Base-by-base conservation (phyloP, 139 green algal species). In the Ettlia oleoabundans region DNA sequence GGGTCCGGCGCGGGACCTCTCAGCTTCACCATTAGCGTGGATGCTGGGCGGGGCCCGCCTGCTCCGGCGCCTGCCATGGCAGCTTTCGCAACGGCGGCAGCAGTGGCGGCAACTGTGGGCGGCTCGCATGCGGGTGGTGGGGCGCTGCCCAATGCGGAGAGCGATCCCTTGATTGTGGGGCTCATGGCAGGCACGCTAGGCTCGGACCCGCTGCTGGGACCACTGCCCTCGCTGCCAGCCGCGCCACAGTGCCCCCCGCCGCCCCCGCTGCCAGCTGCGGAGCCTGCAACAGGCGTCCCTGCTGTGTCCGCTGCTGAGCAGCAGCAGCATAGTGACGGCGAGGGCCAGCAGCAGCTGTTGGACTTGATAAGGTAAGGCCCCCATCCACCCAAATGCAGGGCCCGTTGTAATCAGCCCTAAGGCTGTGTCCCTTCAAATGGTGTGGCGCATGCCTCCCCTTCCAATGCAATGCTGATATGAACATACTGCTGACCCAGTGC, bases 21-120 rank as follows among this genome's bases (percentile, higher is more conserved):
- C 32, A 68, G 30, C 32, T 82, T 82, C 47, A 65, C 47, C 42
- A 82, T 82, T 33, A 68, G 22, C 9, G 77, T 82, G 51, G 77
- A 82, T 18, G 77, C 77, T 2, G 77, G 77, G 64, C 42, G 77
- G 18, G 33, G n/a, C 58, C 63, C 65, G 8, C 63, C 77, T 7
- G 64, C 77, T 9, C 21, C 65, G 1, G 47, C 30, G 13, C 15
- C 52, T 6, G 51, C 73, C 6, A n/a, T 80, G 73, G 73, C 73
- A 4, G 73, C 73, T 2, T 80, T 67, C 68, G 73, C 73, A 5
- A 35, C 73, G 28, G 47, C 35, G 52, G 72, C 51, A 32, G 73
- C 73, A 26, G 32, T 1, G 51, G 72, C 30, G 15, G 63, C 63
- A 70, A 24, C 47, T n/a, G n/a, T n/a, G 47, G 47, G 47, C 47